Conservation (phyloP, 164 flowering plant species). For the Magnolia changhungtana region DNA sequence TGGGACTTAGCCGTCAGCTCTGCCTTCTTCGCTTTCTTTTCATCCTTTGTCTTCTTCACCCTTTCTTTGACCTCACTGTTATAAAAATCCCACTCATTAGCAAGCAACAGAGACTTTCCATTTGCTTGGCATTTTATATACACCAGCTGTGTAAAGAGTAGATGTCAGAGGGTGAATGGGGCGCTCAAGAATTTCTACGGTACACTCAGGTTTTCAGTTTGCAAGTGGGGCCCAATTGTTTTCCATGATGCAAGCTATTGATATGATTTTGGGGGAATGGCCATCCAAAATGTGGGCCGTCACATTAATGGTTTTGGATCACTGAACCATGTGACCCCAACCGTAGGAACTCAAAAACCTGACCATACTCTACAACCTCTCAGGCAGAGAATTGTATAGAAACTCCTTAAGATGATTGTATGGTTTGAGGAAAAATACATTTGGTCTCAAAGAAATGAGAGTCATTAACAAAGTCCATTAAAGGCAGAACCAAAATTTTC, state of each 20-base stretch:
- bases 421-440: too few relatives aligned
- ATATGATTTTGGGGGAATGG: not conserved
- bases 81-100: not conserved
- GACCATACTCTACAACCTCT: too few relatives aligned
- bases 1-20: slow-evolving; percentile 38
- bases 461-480: too few relatives aligned
- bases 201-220: not conserved
- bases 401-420: too few relatives aligned
- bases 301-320: not conserved
- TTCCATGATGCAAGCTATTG: not conserved
- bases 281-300: not conserved
- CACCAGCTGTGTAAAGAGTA: not conserved
- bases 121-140: too few relatives aligned
- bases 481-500: not conserved
- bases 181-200: not conserved
- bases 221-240: not conserved
- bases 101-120: too few relatives aligned
- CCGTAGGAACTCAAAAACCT: not conserved
- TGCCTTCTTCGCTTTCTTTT: slow-evolving; percentile 53
- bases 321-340: not conserved
- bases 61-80: slow-evolving; percentile 52
- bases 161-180: not conserved
- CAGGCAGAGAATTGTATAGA: too few relatives aligned
- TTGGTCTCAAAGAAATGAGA: too few relatives aligned
- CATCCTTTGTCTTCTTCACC: slow-evolving; percentile 51